These are phyloP conservation scores for Papilionanthe hybrid DNA, from an alignment of 116 monocot species.

Conservation along the genomic window DNA sequence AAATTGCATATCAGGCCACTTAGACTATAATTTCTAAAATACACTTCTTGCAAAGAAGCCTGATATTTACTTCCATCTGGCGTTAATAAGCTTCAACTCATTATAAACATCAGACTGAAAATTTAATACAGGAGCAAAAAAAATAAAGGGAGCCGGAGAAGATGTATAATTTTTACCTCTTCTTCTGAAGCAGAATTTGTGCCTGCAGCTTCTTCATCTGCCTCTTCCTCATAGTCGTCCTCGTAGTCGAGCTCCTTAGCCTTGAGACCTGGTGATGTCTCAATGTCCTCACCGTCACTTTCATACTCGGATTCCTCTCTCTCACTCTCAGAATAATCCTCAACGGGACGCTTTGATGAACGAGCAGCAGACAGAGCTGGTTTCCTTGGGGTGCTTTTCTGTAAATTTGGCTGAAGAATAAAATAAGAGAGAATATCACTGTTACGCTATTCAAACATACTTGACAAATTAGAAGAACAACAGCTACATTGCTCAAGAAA, in stretches of 20 bases:
- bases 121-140: not conserved
- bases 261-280: constrained; percentile 39
- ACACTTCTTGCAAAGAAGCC: not conserved
- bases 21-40: not conserved
- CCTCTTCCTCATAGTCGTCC: constrained; percentile 85
- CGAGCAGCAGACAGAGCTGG: constrained; percentile 38
- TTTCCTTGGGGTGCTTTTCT: constrained; percentile 41
- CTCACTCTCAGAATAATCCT: constrained; percentile 76
- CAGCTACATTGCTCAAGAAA: not conserved
- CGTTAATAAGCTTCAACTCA: not conserved
- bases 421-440: constrained; percentile 7
- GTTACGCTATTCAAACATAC: constrained; percentile 8
- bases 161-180: constrained; percentile 31
- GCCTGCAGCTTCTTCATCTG: constrained; percentile 53
- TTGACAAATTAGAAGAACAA: not conserved
- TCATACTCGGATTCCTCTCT: constrained; percentile 98
- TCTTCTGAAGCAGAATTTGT: constrained; percentile 52
- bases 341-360: constrained; percentile 41
- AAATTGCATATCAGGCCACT: not conserved
- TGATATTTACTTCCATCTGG: not conserved
- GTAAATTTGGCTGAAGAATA: constrained; percentile 30
- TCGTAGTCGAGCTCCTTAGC: constrained; percentile 54
- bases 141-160: not conserved
- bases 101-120: not conserved
- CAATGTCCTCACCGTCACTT: constrained; percentile 77